These are phyloP conservation scores for Wickerhamomyces queroliae DNA, from an alignment of 805 yeast genomes.

Conservation along the genomic window DNA sequence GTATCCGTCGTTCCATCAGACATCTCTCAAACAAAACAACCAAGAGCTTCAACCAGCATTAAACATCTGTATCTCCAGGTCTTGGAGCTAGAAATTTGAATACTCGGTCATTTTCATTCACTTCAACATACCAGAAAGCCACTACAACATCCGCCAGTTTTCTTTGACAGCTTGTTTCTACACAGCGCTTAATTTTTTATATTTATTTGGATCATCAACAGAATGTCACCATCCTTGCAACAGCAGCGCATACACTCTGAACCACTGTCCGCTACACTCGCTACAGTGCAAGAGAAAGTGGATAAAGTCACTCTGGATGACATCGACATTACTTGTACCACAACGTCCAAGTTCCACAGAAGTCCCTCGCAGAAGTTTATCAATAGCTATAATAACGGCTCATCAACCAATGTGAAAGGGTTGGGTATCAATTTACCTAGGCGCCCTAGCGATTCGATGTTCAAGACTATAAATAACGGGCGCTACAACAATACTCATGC, in stretches of 20 bases:
- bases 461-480: constrained; percentile 5
- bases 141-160: no score
- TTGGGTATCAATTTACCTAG: constrained; percentile 15
- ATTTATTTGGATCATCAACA: no score
- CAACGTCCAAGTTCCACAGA: not conserved
- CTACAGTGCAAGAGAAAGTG: not conserved
- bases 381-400: not conserved
- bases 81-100: no score
- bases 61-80: no score
- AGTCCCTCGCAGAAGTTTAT: constrained; percentile 1
- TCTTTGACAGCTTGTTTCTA: no score
- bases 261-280: not conserved
- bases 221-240: no score
- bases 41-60: no score
- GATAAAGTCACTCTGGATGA: constrained; percentile 1
- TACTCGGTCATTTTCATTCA: no score
- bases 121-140: no score
- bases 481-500: not conserved
- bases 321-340: constrained; percentile 1
- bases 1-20: no score
- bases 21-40: no score
- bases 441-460: constrained; percentile 20
- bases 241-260: not conserved
- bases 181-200: no score
- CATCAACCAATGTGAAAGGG: constrained; percentile 10